Percentiles rank a stretch among this genome's conserved stretches.
These are phyloP conservation scores for Colletotrichum destructivum DNA, from an alignment of 2,329 filamentous ascomycete genomes.

Conservation along the genomic window DNA sequence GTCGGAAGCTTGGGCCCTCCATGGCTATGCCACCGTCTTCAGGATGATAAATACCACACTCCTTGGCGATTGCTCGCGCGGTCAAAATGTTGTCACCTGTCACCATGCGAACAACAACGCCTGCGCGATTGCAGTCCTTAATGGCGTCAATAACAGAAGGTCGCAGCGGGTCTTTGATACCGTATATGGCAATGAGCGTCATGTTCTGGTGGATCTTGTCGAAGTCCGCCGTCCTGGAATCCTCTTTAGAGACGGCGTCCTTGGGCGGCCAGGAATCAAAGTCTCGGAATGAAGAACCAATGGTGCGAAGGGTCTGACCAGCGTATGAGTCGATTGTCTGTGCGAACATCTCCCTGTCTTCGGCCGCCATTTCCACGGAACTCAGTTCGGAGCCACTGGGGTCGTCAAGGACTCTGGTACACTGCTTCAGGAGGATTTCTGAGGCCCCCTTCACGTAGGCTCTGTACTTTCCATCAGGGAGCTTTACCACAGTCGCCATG, in stretches of 20 bases:
- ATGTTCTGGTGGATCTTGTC: slow-evolving; percentile 58
- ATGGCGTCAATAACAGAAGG: slow-evolving; percentile 75
- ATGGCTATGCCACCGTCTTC: slow-evolving; percentile 69
- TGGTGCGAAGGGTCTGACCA: slow-evolving; percentile 57
- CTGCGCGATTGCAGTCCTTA: slow-evolving; percentile 72
- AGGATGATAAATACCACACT: slow-evolving; percentile 56
- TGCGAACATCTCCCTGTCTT: slow-evolving; percentile 38
- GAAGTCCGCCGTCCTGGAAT: slow-evolving; percentile 74
- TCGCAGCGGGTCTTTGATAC: slow-evolving; percentile 78
- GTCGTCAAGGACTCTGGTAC: slow-evolving; percentile 51
- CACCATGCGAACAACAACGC: slow-evolving; percentile 76
- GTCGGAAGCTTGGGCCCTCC: slow-evolving; percentile 68
- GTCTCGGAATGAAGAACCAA: slow-evolving; percentile 57
- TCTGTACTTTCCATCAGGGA: slow-evolving; percentile 68
- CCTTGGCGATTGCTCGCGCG: slow-evolving; percentile 59
- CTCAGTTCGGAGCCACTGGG: slow-evolving; percentile 31
- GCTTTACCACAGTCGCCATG: slow-evolving; percentile 75
- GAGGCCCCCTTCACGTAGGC: slow-evolving; percentile 69
- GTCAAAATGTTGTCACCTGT: slow-evolving; percentile 67
- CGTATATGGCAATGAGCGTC: slow-evolving; percentile 65
- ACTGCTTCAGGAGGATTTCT: slow-evolving; percentile 63
- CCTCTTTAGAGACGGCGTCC: slow-evolving; percentile 64
- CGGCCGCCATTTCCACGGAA: slow-evolving; percentile 24
- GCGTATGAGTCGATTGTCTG: slow-evolving; percentile 57
- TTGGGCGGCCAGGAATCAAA: slow-evolving; percentile 68